Evolutionary conservation across 2,329 filamentous ascomycete genomes (phyloP).

Genomic region (Arthrinium phaeospermum): DNA sequence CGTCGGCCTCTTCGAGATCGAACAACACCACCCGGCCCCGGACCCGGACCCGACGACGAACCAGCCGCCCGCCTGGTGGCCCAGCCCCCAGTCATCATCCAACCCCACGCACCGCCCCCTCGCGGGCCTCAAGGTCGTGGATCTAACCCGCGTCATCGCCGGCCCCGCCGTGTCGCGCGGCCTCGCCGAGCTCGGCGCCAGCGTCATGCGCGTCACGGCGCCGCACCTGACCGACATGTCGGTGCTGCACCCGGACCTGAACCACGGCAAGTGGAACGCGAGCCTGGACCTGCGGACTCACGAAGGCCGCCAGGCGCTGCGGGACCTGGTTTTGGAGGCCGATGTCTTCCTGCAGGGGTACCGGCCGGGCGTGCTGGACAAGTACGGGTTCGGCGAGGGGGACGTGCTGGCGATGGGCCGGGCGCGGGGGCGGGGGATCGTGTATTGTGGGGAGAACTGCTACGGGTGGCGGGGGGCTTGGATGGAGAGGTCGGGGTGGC

Average conservation of each 20-base stretch:
- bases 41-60: constrained; percentile 26
- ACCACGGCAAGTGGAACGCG: constrained; percentile 55
- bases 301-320: constrained; percentile 44
- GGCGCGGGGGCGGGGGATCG: constrained; percentile 47
- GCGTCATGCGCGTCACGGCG: constrained; percentile 51
- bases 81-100: constrained; percentile 20
- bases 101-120: constrained; percentile 46
- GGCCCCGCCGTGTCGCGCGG: constrained; percentile 49
- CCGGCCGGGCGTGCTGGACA: constrained; percentile 52
- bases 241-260: constrained; percentile 51
- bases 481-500: constrained; percentile 54
- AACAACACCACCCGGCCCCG: no score
- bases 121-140: constrained; percentile 53
- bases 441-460: constrained; percentile 58
- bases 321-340: constrained; percentile 49
- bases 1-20: constrained; percentile 29
- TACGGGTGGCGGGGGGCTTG: constrained; percentile 58
- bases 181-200: constrained; percentile 52
- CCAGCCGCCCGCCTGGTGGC: constrained; percentile 49
- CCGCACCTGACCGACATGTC: constrained; percentile 47
- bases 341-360: constrained; percentile 58
- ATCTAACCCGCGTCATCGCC: constrained; percentile 54
- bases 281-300: constrained; percentile 49
- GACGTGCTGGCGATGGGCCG: constrained; percentile 48
- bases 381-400: constrained; percentile 49